phyloP scores from a whole-genome alignment of 2,329 filamentous ascomycete species.

The Xylaria sp. region DNA sequence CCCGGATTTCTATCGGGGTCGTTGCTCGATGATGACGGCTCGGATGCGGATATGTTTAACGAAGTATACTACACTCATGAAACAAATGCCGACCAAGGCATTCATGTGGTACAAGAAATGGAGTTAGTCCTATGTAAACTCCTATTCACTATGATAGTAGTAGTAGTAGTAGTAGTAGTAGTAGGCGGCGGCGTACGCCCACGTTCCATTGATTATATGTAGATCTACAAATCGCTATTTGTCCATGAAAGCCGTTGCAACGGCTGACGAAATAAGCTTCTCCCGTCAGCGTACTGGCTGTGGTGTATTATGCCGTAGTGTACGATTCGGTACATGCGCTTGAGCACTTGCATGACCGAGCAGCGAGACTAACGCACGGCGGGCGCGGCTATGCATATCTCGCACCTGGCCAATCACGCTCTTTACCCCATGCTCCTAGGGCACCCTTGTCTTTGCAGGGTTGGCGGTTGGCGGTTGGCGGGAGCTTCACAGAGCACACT shows the following conservation, averaged over 20 bases:
- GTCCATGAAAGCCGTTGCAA: constrained; percentile 37
- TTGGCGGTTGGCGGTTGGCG: constrained; percentile 25
- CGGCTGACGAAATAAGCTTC: constrained; percentile 41
- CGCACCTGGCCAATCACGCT: constrained; percentile 48
- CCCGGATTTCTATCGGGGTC: constrained; percentile 14
- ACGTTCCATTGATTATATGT: constrained; percentile 15
- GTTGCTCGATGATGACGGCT: constrained; percentile 26
- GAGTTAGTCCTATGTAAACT: constrained; percentile 6
- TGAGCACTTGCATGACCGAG: constrained; percentile 52
- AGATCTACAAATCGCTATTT: constrained; percentile 12
- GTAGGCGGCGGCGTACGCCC: constrained; percentile 3
- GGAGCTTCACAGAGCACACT: not conserved
- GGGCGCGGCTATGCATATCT: constrained; percentile 54
- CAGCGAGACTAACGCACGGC: constrained; percentile 52
- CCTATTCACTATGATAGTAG: not conserved
- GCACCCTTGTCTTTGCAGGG: constrained; percentile 35
- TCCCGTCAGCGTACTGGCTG: constrained; percentile 38
- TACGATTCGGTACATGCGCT: constrained; percentile 41
- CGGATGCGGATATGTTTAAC: constrained; percentile 4
- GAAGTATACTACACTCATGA: not conserved
- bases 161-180: not conserved
- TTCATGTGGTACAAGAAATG: not conserved
- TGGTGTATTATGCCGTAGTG: constrained; percentile 12
- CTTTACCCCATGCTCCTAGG: constrained; percentile 46
- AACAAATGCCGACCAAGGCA: constrained; percentile 10